These are phyloP conservation scores for Oryza coarctata DNA, from an alignment of 176 grass and related monocot species.

Conservation along the genomic window DNA sequence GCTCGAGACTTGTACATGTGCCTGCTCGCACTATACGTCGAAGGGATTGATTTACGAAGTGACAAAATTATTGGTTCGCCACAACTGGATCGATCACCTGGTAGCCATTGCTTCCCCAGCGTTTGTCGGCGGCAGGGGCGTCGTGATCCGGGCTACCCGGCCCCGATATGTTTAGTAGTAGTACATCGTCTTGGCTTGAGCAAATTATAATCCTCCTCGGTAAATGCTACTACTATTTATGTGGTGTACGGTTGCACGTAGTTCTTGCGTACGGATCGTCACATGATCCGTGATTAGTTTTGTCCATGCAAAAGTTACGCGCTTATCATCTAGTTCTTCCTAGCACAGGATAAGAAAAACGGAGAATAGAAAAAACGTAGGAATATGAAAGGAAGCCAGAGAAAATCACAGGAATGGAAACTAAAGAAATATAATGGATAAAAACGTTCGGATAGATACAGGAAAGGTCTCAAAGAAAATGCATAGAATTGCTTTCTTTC, in stretches of 20 bases:
- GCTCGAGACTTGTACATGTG: not conserved
- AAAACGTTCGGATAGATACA: too few species aligned
- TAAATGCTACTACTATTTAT: not conserved
- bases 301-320: not conserved
- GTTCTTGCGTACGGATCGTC: not conserved
- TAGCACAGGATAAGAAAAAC: too few species aligned
- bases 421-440: too few species aligned
- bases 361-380: too few species aligned
- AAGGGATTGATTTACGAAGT: not conserved
- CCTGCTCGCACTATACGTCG: not conserved
- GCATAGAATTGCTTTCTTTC: too few species aligned
- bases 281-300: not conserved
- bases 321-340: too few species aligned
- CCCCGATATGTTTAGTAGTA: not conserved
- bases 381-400: too few species aligned
- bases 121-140: not conserved
- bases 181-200: not conserved
- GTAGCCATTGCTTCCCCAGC: not conserved
- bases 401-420: too few species aligned
- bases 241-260: not conserved
- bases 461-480: too few species aligned
- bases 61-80: not conserved
- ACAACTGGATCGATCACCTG: not conserved
- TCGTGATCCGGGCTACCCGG: not conserved
- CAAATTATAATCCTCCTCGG: not conserved